A percentile compares a stretch with the other conserved stretches of the same genome.
phyloP scores from a whole-genome alignment of 108 stramenopile genomes.

The Bacterosira constricta region DNA sequence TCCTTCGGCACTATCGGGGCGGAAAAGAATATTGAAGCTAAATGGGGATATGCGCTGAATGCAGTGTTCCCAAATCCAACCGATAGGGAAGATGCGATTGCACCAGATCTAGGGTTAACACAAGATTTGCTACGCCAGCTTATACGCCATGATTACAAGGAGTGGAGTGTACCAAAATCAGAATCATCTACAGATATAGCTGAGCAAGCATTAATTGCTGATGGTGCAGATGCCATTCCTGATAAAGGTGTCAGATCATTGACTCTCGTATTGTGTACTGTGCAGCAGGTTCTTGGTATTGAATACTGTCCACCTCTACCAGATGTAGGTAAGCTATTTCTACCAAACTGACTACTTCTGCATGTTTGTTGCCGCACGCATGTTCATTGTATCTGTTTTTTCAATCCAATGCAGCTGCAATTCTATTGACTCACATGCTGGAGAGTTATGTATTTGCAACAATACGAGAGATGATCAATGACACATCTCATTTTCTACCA shows the following conservation, averaged over 20 bases:
- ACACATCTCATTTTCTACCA: constrained; percentile 64
- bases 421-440: constrained; percentile 59
- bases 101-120: constrained; percentile 45
- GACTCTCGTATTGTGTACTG: constrained; percentile 52
- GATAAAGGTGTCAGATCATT: constrained; percentile 36
- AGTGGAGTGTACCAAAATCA: too few species aligned
- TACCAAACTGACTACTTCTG: constrained; percentile 4
- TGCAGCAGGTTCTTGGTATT: constrained; percentile 63
- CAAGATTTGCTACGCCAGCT: constrained; percentile 28
- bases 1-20: constrained; percentile 69
- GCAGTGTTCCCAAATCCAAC: constrained; percentile 29
- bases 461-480: constrained; percentile 75
- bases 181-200: too few species aligned
- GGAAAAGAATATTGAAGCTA: constrained; percentile 35
- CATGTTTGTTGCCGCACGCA: background rate
- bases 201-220: background rate
- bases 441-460: constrained; percentile 78
- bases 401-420: background rate
- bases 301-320: constrained; percentile 76
- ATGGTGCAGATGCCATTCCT: background rate
- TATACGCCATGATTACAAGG: constrained; percentile 27
- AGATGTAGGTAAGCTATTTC: constrained; percentile 47
- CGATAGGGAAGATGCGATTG: constrained; percentile 34
- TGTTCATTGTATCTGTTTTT: background rate
- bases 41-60: constrained; percentile 54